These are phyloP conservation scores for Clonostachys rosea DNA, from an alignment of 2,329 filamentous ascomycete species.

Conservation along the genomic window DNA sequence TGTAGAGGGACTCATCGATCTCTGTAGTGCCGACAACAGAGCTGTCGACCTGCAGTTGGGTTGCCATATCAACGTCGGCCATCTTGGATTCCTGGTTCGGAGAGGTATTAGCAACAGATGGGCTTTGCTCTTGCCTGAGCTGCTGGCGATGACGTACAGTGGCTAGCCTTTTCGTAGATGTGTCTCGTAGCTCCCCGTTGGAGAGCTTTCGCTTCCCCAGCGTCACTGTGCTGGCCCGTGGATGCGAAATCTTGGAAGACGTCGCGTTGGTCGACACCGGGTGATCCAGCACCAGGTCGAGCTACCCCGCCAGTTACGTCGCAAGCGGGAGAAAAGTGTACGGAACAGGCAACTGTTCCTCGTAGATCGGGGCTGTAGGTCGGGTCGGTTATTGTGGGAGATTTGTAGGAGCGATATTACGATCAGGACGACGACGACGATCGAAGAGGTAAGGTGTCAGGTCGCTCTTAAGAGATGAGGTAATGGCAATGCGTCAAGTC, in stretches of 20 bases:
- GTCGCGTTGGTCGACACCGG: slow-evolving; percentile 9
- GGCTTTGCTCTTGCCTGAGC: too few relatives aligned
- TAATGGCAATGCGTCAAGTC: too few relatives aligned
- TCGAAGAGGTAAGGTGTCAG: too few relatives aligned
- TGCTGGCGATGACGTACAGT: slow-evolving; percentile 1
- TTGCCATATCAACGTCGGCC: slow-evolving; percentile 57
- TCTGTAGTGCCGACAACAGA: slow-evolving; percentile 50
- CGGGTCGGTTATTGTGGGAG: neutral
- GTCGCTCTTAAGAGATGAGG: too few relatives aligned
- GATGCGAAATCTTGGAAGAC: slow-evolving; percentile 26
- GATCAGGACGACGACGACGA: too few relatives aligned
- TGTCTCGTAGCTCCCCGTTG: slow-evolving; percentile 45
- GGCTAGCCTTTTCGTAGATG: slow-evolving; percentile 1
- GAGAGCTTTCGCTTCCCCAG: slow-evolving; percentile 67
- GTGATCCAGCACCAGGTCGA: slow-evolving; percentile 24
- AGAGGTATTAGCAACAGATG: neutral
- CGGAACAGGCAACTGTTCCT: too few relatives aligned
- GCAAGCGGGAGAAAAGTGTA: too few relatives aligned
- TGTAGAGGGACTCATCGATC: slow-evolving; percentile 72
- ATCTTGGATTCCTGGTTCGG: slow-evolving; percentile 42
- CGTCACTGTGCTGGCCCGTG: slow-evolving; percentile 31
- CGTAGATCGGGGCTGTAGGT: neutral
- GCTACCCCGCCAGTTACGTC: slow-evolving; percentile 25
- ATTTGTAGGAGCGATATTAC: too few relatives aligned
- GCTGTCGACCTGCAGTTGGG: slow-evolving; percentile 62